Evolutionary conservation across 306 rosid species (phyloP), one percentile per base, ranked within the genome.

Genomic region (Lathyrus aphaca): DNA sequence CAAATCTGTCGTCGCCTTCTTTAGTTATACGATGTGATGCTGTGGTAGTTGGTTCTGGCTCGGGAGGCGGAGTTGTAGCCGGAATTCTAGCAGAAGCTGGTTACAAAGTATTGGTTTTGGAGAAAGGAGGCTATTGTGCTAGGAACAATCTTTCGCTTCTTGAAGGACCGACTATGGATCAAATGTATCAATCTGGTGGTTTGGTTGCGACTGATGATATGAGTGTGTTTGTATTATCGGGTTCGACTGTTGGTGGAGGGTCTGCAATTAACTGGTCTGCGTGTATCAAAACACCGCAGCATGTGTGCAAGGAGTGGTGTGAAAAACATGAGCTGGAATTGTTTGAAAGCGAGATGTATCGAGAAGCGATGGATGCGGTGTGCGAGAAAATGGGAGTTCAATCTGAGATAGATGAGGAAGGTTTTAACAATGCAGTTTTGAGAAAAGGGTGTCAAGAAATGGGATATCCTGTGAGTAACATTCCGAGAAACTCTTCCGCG

Each of bases 171-270:
- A 19, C 86, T 4, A 66, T 91, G 91, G 92, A 91, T 44, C 81
- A 88, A 77, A 88, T 88, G 93, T 91, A 91, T 79, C 69, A 80
- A 2, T 63, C 82, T 12, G 6, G 79, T 18, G 97, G 97, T 8
- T 16, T 91, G 16, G 45, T 89, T 45, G 88, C 96, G 32, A 89
- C 89, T 4, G 86, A 80, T 19, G 92, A 88, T 11, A 82, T 82
- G 91, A 15, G 77, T 9, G 53, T 88, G 18, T 40, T 82, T 13
- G 17, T 88, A 8, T 83, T 91, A 4, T 80, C 97, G 43, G 96
- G 96, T 5, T 86, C 97, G 8, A 88, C 91, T 0, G 96, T 91
- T 29, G 97, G 97, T 6, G 97, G 97, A 48, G 97, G 97, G 2
- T 89, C 97, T 12, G 74, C 97, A 1, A 66, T 91, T 12, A 91